Percentiles rank a stretch among this genome's conserved stretches.
These are phyloP conservation scores for Penicillium sp. DNA, from an alignment of 2,329 filamentous ascomycete species.

Conservation along the genomic window DNA sequence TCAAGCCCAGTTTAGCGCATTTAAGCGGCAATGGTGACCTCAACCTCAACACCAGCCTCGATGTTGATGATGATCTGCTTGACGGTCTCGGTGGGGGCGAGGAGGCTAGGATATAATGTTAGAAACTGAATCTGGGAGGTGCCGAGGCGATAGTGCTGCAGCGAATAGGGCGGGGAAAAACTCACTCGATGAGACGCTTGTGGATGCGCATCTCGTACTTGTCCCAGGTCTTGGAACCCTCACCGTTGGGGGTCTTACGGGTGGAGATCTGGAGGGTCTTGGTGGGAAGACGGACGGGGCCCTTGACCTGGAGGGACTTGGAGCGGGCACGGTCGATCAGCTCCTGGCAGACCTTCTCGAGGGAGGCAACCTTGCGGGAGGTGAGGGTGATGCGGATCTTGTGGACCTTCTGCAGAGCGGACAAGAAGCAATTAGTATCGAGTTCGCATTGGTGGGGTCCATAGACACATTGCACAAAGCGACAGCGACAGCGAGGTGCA, in stretches of 20 bases:
- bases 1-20: conserved; percentile 16
- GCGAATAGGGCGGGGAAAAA: conserved; percentile 19
- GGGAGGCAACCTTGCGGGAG: conserved; percentile 83
- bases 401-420: conserved; percentile 65
- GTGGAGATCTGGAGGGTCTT: conserved; percentile 95
- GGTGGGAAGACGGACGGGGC: conserved; percentile 92
- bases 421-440: conserved; percentile 12
- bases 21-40: conserved; percentile 47
- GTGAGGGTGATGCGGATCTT: conserved; percentile 98
- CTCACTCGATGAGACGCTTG: conserved; percentile 91
- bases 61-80: conserved; percentile 50
- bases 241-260: conserved; percentile 98
- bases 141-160: neutral
- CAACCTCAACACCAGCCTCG: conserved; percentile 47
- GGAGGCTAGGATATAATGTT: conserved; percentile 51
- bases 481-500: conserved; percentile 9
- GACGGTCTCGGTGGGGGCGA: conserved; percentile 80
- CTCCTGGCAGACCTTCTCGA: conserved; percentile 97
- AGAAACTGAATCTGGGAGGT: conserved; percentile 5
- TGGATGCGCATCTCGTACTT: conserved; percentile 98
- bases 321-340: conserved; percentile 96
- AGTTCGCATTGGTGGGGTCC: neutral
- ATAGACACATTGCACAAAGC: conserved; percentile 1
- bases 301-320: conserved; percentile 98
- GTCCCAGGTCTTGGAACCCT: conserved; percentile 99